Evolutionary conservation across 2,329 filamentous ascomycete species (phyloP), one percentile per base, ranked within the genome.

Genomic region (Xenosphaeropsis pyriputrescens): DNA sequence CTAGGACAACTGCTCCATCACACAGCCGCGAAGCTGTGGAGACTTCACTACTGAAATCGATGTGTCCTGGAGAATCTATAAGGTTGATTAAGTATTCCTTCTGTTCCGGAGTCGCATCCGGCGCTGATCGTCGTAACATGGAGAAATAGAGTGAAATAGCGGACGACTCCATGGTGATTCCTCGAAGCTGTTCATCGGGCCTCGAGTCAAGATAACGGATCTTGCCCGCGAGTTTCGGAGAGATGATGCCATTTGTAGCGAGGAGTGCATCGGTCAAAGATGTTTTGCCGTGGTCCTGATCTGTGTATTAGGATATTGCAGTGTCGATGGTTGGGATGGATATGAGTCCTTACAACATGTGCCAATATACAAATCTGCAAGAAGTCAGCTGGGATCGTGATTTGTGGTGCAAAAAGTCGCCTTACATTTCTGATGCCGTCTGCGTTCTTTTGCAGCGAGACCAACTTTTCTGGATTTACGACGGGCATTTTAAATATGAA

Each of bases 131-230:
- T 47, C 88, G 73, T 38, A 93, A 65, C 71, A 96, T 85, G 29
- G 88, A 93, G 58, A 98, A 98, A 61, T 83, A 93, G 26, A 98
- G 68, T 1, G 91, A 96, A 46, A 98, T 98, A 44, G 91, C 91
- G 5, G 89, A 96, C 0, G 91, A 96, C 59, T 98, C 91, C 91
- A 98, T 98, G n/a, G 91, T 98, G 54, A 98, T 98, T 40, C 91
- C 91, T 46, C 91, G 80, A 13, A 84, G 72, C 61, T 98, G 91
- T 59, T 98, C 91, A 60, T 98, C 91, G 2, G 89, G 89, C 32
- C 91, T 72, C 16, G 91, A 96, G 62, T 98, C 91, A 41, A 98
- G 76, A 54, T 96, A 98, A 47, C 91, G 81, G 60, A 98, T 93
- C 68, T 96, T 96, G 58, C 91, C 91, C 40, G 91, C 91, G 53